A percentile compares a stretch with the other conserved stretches of the same genome.
phyloP scores from a whole-genome alignment of 106 monocot genomes.

The Acanthochlamys bracteata region DNA sequence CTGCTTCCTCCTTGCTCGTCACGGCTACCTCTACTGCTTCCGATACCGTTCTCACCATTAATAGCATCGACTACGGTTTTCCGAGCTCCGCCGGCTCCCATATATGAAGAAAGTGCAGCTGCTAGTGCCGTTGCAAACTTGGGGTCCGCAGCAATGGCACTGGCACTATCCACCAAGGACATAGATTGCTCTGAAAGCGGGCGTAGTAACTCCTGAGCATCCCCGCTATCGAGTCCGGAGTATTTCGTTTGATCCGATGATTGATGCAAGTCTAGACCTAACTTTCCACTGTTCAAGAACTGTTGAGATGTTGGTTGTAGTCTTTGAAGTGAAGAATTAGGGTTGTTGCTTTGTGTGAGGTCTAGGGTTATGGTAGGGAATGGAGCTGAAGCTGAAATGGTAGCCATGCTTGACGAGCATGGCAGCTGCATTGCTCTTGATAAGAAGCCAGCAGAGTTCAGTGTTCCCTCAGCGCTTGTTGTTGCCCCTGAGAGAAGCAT shows the following conservation, averaged over 20 bases:
- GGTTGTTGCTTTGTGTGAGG: constrained; percentile 11
- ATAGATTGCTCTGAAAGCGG: neutral
- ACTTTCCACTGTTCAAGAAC: neutral
- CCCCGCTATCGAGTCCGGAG: neutral
- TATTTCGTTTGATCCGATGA: neutral
- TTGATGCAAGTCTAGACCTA: neutral
- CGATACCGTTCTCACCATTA: neutral
- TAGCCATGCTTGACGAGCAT: constrained; percentile 17
- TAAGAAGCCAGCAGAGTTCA: constrained; percentile 34
- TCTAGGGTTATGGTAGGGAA: constrained; percentile 20
- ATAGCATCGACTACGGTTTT: no score
- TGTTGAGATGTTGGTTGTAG: neutral
- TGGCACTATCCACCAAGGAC: constrained; percentile 2
- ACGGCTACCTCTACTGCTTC: neutral
- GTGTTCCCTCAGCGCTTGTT: constrained; percentile 33
- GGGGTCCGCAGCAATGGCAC: constrained; percentile 11
- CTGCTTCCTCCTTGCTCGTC: neutral
- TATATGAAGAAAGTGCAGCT: constrained; percentile 14
- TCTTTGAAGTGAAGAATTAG: neutral
- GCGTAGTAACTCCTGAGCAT: neutral
- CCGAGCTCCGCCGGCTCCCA: constrained; percentile 7
- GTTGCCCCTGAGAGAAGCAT: constrained; percentile 71
- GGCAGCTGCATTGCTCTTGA: constrained; percentile 15
- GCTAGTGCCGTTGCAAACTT: constrained; percentile 14
- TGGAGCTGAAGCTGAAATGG: constrained; percentile 15